phyloP scores from a whole-genome alignment of 768 basidiomycete species.

The Termitomyces eurrhizus region DNA sequence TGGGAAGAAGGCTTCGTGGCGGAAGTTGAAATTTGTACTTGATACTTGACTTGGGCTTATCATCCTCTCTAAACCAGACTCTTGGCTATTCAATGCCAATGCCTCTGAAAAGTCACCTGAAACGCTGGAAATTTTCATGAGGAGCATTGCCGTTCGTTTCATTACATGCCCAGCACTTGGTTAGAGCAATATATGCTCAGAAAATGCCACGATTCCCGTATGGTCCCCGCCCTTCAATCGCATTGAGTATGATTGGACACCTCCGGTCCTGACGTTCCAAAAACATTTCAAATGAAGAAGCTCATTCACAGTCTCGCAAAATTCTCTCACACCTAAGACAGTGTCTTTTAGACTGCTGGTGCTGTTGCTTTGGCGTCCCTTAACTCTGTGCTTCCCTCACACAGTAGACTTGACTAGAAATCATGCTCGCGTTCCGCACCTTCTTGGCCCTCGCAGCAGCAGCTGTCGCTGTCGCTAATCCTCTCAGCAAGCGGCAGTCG shows the following conservation, averaged over 20 bases:
- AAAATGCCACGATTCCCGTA: slow-evolving; percentile 4
- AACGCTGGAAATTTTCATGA: not conserved
- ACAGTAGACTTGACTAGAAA: slow-evolving; percentile 4
- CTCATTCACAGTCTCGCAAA: slow-evolving; percentile 8
- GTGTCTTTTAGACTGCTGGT: slow-evolving; percentile 13
- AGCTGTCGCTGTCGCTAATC: slow-evolving; percentile 24
- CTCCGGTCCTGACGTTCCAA: not conserved
- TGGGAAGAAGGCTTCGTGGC: slow-evolving; percentile 7
- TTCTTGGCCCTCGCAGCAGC: slow-evolving; percentile 25
- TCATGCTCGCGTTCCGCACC: slow-evolving; percentile 27
- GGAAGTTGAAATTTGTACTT: slow-evolving; percentile 9
- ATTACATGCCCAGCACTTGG: not conserved
- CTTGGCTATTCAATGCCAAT: not conserved
- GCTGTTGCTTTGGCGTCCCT: not conserved
- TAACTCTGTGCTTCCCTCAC: slow-evolving; percentile 1
- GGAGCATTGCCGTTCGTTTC: not conserved
- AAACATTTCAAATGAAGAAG: slow-evolving; percentile 2
- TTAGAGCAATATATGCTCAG: not conserved
- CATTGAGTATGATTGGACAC: slow-evolving; percentile 15
- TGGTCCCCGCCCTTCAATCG: slow-evolving; percentile 11
- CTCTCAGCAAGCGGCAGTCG: slow-evolving; percentile 25
- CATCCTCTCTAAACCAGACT: not conserved
- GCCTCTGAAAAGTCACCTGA: not conserved
- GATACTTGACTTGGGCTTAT: not conserved
- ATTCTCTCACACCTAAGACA: slow-evolving; percentile 16